Base-by-base conservation (phyloP, 2,329 filamentous ascomycete species). In the Rasamsonia emersonii region DNA sequence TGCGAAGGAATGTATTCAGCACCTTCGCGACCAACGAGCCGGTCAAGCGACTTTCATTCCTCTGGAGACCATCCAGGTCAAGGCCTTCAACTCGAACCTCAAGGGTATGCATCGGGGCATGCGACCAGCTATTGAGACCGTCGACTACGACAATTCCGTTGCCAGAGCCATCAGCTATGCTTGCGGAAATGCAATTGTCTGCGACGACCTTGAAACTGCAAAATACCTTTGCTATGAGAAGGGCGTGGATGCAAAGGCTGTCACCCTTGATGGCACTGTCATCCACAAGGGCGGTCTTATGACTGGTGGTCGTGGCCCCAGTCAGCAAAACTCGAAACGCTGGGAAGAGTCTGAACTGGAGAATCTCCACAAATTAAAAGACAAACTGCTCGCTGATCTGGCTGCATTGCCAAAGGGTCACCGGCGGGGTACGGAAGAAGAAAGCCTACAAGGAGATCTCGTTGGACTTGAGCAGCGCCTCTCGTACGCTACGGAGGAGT, bases 201-300 rank as follows among this genome's bases (percentile, higher is more conserved):
- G 89, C 51, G 91, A 98, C 57, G 83, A 76, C 33, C 68, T 95
- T 20, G 74, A 81, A 3, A 79, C 91, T 33, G 91, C 91, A 17
- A 93, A 93, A 56, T 75, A 89, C 36, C 79, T 98, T 27, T 88
- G 86, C 53, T 96, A 93, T 53, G 77, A 83, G 36, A 81, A 77
- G 42, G 79, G 75, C 18, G 79, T 95, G 18, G 82, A 88, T 37
- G 88, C 93, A 32, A 96, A 96, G 58, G 88, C 89, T 4, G 89
- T 98, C 9, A 93, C 88, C 1, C 61, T 96, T 9, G 88, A 96
- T 51, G 91, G 91, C n/a, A 89, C 82, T 33, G 82, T 98, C 39
- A 95, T 98, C 42, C 86, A 94, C 65, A 96, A 96, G 56, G 86
- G 84, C 27, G 91, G 91, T 51, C 71, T 93, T 32, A 96, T 98